Conservation (phyloP, 495 filamentous ascomycete genomes). For the Terfezia claveryi region DNA sequence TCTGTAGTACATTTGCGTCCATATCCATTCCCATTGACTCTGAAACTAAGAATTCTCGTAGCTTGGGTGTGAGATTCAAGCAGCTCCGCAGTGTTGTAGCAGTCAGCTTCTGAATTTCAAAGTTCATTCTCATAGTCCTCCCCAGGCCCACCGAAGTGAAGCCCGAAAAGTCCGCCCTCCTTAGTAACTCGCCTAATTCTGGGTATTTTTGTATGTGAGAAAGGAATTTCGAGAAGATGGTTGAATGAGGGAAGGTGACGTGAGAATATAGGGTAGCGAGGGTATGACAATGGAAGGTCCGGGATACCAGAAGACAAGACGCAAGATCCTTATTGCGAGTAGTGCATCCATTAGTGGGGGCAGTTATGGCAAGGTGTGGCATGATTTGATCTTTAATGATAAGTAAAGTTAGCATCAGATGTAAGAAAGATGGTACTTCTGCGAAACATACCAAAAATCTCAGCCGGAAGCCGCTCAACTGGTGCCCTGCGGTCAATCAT, state of each 20-base stretch:
- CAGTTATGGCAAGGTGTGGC: slow-evolving; percentile 47
- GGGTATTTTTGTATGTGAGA: slow-evolving; percentile 45
- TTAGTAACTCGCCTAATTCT: slow-evolving; percentile 53
- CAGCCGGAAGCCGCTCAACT: slow-evolving; percentile 18
- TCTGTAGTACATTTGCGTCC: slow-evolving; percentile 41
- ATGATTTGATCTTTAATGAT: slow-evolving; percentile 44
- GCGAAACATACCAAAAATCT: slow-evolving; percentile 17
- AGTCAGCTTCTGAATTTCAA: slow-evolving; percentile 62
- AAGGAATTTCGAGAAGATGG: slow-evolving; percentile 71
- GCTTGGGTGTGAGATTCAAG: slow-evolving; percentile 49
- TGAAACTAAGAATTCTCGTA: slow-evolving; percentile 63
- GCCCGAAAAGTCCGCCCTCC: slow-evolving; percentile 69
- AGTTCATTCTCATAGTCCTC: slow-evolving; percentile 56
- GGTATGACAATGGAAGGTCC: slow-evolving; percentile 52
- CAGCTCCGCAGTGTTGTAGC: slow-evolving; percentile 52
- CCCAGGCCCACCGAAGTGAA: slow-evolving; percentile 70
- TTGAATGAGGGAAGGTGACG: slow-evolving; percentile 70
- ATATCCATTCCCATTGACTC: slow-evolving; percentile 71
- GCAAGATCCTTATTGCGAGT: slow-evolving; percentile 67
- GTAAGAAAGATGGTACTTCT: background rate
- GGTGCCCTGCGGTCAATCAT: slow-evolving; percentile 6
- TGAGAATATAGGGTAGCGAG: slow-evolving; percentile 57
- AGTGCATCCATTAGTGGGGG: slow-evolving; percentile 55
- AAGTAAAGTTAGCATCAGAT: background rate
- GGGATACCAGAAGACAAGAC: slow-evolving; percentile 53